Percentiles rank a stretch among this genome's conserved stretches.
Conservation (phyloP, 192 early-diverging fungal species). For the Entomortierella lignicola region DNA sequence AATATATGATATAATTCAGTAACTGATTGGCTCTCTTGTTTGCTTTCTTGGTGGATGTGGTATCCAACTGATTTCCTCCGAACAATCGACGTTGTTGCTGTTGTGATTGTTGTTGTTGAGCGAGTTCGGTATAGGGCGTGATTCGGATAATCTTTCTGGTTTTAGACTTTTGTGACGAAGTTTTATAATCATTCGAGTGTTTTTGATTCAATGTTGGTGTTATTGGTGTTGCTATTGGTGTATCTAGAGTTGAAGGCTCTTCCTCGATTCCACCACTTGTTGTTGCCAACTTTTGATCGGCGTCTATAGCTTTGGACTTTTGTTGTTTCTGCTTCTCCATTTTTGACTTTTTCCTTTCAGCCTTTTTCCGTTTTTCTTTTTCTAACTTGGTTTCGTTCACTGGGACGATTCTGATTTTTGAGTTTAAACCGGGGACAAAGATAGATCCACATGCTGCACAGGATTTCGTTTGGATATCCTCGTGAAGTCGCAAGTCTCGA, state of each 20-base stretch:
- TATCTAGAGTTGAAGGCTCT: neutral
- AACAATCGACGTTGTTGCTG: constrained; percentile 1
- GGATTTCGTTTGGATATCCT: constrained; percentile 50
- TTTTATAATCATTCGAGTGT: neutral
- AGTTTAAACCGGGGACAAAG: constrained; percentile 59
- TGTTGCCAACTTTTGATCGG: too few species aligned
- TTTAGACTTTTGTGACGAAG: neutral
- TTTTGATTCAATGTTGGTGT: neutral
- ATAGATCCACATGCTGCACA: constrained; percentile 59
- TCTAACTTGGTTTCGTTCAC: constrained; percentile 25
- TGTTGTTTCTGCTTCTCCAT: neutral
- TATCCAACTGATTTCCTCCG: neutral
- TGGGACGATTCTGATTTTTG: constrained; percentile 41
- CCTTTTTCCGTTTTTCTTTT: constrained; percentile 21
- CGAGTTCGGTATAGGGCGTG: constrained; percentile 18
- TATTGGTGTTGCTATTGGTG: neutral
- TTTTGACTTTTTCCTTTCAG: constrained; percentile 24
- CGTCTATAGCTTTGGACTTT: too few species aligned
- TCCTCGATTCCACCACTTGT: too few species aligned
- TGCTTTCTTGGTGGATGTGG: constrained; percentile 12
- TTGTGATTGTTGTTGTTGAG: constrained; percentile 23
- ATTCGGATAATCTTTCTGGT: constrained; percentile 29
- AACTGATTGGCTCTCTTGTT: constrained; percentile 27
- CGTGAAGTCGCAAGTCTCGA: constrained; percentile 54
- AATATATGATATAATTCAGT: constrained; percentile 52